A percentile compares a stretch with the other conserved stretches of the same genome.
Conservation (phyloP, 2,329 filamentous ascomycete species). For the Diaporthe humulicola region DNA sequence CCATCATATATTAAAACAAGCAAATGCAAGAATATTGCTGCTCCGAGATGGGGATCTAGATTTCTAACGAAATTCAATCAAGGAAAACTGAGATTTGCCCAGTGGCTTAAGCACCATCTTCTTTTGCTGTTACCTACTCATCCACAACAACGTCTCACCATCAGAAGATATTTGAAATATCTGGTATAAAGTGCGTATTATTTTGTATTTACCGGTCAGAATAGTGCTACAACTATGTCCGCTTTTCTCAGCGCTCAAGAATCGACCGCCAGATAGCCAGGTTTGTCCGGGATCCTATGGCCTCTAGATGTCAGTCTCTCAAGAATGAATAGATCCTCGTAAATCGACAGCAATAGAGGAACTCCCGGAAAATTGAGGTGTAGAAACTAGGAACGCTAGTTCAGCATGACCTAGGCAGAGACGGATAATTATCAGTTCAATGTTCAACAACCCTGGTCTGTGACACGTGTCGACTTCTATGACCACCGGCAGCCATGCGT, state of each 20-base stretch:
- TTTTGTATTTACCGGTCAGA: not conserved
- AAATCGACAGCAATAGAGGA: not conserved
- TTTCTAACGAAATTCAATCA: no score
- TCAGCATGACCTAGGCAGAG: no score
- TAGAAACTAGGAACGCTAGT: not conserved
- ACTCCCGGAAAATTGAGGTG: not conserved
- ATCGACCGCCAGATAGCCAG: not conserved
- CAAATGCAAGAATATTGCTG: not conserved
- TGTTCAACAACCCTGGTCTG: not conserved
- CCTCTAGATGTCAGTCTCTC: no score
- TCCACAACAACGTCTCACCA: not conserved
- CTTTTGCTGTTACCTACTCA: not conserved
- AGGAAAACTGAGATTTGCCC: not conserved
- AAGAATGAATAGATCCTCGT: not conserved
- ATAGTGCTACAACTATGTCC: no score
- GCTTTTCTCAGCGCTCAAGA: not conserved
- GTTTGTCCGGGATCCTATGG: not conserved
- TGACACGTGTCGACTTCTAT: not conserved
- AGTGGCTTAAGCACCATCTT: not conserved
- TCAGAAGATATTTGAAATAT: not conserved
- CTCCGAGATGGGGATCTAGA: no score
- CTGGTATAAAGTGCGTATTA: not conserved
- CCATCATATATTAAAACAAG: not conserved
- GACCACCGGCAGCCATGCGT: not conserved
- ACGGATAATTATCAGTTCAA: no score